Evolutionary conservation across 2,329 filamentous ascomycete genomes (phyloP).

Genomic region (Colletotrichum incanum): DNA sequence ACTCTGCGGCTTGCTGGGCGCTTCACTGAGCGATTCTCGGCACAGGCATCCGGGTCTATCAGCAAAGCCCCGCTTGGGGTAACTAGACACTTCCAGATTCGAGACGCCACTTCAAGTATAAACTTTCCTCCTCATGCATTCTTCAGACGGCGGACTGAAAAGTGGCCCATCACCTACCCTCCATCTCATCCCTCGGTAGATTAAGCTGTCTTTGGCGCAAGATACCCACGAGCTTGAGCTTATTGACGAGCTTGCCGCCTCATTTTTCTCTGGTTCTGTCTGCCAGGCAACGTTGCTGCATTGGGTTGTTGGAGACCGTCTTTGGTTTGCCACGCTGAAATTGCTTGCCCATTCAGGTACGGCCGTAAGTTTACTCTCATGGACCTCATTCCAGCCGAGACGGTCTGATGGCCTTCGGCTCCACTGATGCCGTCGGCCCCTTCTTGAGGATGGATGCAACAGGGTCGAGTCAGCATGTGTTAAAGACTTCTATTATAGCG

Average conservation of each 20-base stretch:
- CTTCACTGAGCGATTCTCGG: not conserved
- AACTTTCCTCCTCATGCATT: slow-evolving; percentile 11
- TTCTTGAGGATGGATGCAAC: not conserved
- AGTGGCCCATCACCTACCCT: slow-evolving; percentile 7
- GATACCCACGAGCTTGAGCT: slow-evolving; percentile 25
- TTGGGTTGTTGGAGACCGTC: not conserved
- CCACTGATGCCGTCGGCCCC: slow-evolving; percentile 11
- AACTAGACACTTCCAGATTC: slow-evolving; percentile 20
- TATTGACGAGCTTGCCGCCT: not conserved
- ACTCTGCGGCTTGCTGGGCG: not conserved
- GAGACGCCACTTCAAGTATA: slow-evolving; percentile 17
- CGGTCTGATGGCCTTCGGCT: not conserved
- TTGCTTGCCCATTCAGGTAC: not conserved
- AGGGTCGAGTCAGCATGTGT: not conserved
- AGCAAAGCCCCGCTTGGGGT: slow-evolving; percentile 5
- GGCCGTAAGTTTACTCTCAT: slow-evolving; percentile 6
- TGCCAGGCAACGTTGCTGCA: not conserved
- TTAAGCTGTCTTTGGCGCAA: not conserved
- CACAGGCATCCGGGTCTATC: not conserved
- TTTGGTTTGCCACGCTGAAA: slow-evolving; percentile 11
- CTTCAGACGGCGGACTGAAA: slow-evolving; percentile 21
- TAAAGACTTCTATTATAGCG: not conserved
- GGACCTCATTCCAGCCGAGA: not conserved
- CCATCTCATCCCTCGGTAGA: not conserved
- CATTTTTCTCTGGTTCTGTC: not conserved